Conservation (phyloP, 2,329 filamentous ascomycete genomes). For the Phyllosticta capitalensis region DNA sequence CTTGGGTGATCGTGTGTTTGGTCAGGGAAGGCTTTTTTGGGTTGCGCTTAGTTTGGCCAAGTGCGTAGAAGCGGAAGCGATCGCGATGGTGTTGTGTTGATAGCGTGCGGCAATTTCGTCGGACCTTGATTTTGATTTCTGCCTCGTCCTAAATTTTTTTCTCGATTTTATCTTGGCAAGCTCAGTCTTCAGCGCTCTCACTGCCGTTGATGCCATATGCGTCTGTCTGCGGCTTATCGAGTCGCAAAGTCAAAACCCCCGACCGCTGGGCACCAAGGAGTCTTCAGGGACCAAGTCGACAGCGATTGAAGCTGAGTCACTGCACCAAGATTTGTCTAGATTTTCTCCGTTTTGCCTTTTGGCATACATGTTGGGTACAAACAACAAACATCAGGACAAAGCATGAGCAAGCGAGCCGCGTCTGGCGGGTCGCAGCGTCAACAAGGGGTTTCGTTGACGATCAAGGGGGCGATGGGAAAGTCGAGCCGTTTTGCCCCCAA, state of each 20-base stretch:
- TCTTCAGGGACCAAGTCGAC: neutral
- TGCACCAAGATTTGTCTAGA: neutral
- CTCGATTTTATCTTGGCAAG: neutral
- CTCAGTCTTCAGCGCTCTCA: neutral
- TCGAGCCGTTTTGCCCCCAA: neutral
- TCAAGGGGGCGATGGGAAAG: neutral
- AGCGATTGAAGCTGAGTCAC: neutral
- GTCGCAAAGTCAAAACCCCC: neutral
- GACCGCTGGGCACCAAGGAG: neutral
- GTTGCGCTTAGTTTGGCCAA: neutral
- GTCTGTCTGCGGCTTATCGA: neutral
- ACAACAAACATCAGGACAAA: neutral
- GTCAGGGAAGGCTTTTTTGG: neutral
- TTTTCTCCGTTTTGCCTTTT: neutral
- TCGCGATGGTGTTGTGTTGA: neutral
- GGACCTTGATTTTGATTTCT: no score
- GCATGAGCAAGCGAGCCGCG: neutral
- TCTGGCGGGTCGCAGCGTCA: no score
- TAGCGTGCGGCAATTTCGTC: neutral
- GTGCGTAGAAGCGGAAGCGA: neutral
- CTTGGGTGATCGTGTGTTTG: no score
- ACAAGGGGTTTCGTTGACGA: neutral
- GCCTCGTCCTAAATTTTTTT: no score
- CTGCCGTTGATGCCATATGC: neutral
- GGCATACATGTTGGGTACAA: neutral